Conservation (phyloP, 495 filamentous ascomycete species). For the Penicillium arizonense region DNA sequence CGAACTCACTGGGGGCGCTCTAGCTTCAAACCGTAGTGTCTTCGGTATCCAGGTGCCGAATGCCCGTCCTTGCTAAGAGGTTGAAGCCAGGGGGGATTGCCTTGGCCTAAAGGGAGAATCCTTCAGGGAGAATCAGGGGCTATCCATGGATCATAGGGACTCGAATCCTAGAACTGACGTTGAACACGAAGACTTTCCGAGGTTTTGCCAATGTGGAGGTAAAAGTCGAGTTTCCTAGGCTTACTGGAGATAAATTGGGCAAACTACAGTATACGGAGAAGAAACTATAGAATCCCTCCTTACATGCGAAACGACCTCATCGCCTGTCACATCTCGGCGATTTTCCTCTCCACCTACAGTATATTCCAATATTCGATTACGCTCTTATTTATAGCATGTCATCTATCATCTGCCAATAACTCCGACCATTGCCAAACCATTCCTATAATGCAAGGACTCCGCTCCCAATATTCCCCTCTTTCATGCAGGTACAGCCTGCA, state of each 20-base stretch:
- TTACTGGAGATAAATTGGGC: too few relatives aligned
- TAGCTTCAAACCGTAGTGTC: slow-evolving; percentile 14
- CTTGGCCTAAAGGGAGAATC: too few relatives aligned
- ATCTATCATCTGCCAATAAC: not conserved
- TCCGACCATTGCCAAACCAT: slow-evolving; percentile 1
- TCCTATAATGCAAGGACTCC: slow-evolving; percentile 4
- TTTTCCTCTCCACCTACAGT: not conserved
- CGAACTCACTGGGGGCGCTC: slow-evolving; percentile 16
- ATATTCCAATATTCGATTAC: slow-evolving; percentile 7
- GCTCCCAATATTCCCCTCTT: not conserved
- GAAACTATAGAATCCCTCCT: slow-evolving; percentile 6
- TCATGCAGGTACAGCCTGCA: not conserved
- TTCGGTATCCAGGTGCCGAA: not conserved
- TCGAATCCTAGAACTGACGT: not conserved
- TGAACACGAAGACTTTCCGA: not conserved
- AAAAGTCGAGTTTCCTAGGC: too few relatives aligned
- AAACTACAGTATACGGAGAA: too few relatives aligned
- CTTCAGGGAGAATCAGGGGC: too few relatives aligned
- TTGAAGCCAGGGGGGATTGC: too few relatives aligned
- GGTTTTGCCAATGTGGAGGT: not conserved
- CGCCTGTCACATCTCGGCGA: slow-evolving; percentile 14
- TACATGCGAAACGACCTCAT: slow-evolving; percentile 7
- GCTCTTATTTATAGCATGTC: slow-evolving; percentile 10
- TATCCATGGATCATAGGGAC: too few relatives aligned
- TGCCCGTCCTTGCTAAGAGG: not conserved